Conservation (phyloP, 805 yeast species). For the Candida taoyuanica region DNA sequence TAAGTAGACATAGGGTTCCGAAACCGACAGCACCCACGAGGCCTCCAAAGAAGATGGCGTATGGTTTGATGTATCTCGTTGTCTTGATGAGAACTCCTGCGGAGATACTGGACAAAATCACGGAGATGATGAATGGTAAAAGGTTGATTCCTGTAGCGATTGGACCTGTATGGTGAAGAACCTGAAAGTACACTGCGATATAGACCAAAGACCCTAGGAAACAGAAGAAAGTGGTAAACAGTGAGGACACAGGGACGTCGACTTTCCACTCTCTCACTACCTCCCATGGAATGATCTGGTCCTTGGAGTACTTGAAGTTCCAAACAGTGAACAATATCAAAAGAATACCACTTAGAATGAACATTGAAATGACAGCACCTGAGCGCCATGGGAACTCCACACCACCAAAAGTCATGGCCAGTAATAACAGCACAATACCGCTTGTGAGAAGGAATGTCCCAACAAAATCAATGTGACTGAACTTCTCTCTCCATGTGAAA, state of each 20-base stretch:
- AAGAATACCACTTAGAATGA: constrained; percentile 30
- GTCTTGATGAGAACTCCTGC: constrained; percentile 30
- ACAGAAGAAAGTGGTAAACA: constrained; percentile 33
- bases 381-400: constrained; percentile 48
- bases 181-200: constrained; percentile 49
- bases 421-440: constrained; percentile 40
- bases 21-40: constrained; percentile 30
- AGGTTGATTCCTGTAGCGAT: constrained; percentile 21
- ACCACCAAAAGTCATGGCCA: constrained; percentile 57
- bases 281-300: constrained; percentile 33
- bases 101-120: constrained; percentile 11
- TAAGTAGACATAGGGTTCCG: constrained; percentile 32
- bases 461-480: constrained; percentile 44
- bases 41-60: constrained; percentile 27
- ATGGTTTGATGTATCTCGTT: constrained; percentile 33
- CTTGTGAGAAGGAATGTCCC: constrained; percentile 41
- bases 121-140: constrained; percentile 20
- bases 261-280: constrained; percentile 36
- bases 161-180: constrained; percentile 32
- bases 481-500: constrained; percentile 34
- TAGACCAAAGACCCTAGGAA: constrained; percentile 37
- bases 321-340: constrained; percentile 4
- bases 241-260: constrained; percentile 26
- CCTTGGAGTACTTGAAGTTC: constrained; percentile 10
- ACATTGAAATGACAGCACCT: constrained; percentile 44